These are phyloP conservation scores for Gillenia trifoliata DNA, from an alignment of 306 rosid genomes.

Conservation along the genomic window DNA sequence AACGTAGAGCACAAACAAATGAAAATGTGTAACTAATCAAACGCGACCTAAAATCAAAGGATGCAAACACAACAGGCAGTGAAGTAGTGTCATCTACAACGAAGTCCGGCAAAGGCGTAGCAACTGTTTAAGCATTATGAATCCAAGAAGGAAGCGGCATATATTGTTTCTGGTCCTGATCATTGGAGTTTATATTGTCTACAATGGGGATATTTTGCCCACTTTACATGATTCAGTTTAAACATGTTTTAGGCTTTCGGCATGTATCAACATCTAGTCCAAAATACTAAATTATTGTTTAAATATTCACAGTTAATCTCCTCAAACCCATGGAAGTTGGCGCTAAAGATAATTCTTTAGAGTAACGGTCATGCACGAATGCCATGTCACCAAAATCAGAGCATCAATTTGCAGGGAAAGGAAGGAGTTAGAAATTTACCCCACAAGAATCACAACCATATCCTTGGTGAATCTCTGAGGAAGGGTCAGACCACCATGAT, in stretches of 20 bases:
- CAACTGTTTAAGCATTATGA: not conserved
- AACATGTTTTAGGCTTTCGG: not conserved
- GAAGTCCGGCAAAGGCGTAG: not conserved
- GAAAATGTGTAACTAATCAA: not conserved
- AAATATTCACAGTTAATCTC: not conserved
- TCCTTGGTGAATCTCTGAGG: slow-evolving; percentile 35
- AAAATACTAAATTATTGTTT: not conserved
- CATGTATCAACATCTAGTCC: not conserved
- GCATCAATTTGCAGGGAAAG: slow-evolving; percentile 9
- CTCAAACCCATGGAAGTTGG: not conserved
- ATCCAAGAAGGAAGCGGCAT: not conserved
- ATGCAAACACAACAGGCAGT: not conserved
- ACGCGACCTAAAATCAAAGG: not conserved
- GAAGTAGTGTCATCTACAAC: not conserved
- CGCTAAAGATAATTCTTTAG: not conserved
- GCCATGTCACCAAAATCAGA: slow-evolving; percentile 8
- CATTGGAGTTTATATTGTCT: not conserved
- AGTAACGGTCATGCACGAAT: not conserved
- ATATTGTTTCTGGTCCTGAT: not conserved
- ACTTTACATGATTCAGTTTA: too few species aligned
- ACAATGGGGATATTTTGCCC: not conserved
- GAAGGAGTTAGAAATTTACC: slow-evolving; percentile 42
- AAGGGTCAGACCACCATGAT: slow-evolving; percentile 29
- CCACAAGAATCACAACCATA: slow-evolving; percentile 89
- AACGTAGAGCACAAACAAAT: not conserved